These are phyloP conservation scores for Endocalyx cinctus DNA, from an alignment of 2,329 filamentous ascomycete genomes.

Conservation along the genomic window DNA sequence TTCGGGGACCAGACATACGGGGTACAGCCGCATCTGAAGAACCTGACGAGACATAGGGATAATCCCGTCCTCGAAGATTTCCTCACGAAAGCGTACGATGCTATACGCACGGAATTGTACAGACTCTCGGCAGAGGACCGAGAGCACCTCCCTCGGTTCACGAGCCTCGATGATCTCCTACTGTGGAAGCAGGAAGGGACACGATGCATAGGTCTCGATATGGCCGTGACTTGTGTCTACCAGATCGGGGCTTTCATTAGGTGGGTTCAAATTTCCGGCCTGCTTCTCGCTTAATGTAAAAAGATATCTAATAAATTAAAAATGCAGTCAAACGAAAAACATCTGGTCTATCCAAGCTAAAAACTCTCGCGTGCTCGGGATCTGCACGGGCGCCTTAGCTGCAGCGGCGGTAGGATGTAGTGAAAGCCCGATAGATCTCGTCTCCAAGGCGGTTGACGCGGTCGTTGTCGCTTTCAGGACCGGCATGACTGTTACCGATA, in stretches of 20 bases:
- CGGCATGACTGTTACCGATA: conserved; percentile 17
- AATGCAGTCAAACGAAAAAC: conserved; percentile 8
- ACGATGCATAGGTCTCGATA: conserved; percentile 16
- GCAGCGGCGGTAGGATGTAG: conserved; percentile 26
- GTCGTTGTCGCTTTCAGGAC: conserved; percentile 26
- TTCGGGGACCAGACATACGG: conserved; percentile 7
- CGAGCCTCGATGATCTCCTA: conserved; percentile 1
- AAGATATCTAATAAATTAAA: conserved; percentile 2
- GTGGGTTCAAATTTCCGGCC: conserved; percentile 2
- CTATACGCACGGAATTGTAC: conserved; percentile 1
- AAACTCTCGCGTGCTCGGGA: conserved; percentile 14
- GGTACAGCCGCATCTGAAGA: conserved; percentile 1
- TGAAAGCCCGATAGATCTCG: conserved; percentile 20
- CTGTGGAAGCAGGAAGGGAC: conserved; percentile 12
- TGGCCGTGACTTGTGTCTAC: conserved; percentile 16
- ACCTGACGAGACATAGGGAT: neutral
- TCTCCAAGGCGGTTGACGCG: conserved; percentile 24
- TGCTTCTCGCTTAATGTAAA: neutral
- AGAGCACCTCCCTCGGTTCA: conserved; percentile 1
- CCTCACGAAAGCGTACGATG: conserved; percentile 1
- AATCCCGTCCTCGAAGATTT: neutral
- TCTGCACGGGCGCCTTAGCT: conserved; percentile 28
- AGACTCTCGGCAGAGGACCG: neutral
- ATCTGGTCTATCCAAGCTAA: conserved; percentile 5
- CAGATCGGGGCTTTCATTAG: conserved; percentile 15